Base-by-base conservation (phyloP, 2,329 filamentous ascomycete genomes). In the Albophoma yamanashiensis region DNA sequence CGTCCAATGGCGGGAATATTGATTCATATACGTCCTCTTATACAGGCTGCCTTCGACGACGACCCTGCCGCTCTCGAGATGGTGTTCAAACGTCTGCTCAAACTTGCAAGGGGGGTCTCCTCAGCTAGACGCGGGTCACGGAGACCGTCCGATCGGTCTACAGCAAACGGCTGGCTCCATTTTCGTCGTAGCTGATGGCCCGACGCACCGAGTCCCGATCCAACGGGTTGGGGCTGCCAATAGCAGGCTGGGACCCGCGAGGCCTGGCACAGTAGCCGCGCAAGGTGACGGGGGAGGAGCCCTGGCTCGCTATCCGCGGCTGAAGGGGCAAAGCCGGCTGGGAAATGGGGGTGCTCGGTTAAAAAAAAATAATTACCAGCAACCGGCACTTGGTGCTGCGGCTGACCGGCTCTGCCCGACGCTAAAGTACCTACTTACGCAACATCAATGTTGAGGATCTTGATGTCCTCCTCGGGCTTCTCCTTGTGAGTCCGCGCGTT, bases 391-490 rank as follows among this genome's bases (percentile, higher is more conserved):
- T 55, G 50, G 50, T n/a, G 50, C 50, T 55, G 50, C 31, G 50
- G 50, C 50, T 55, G 50, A 34, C 31, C 50, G 50, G 50, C 31
- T 38, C 20, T 55, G 50, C 50, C 50, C 50, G 20, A 38, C 31
- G 31, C 50, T 15, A 36, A 55, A 36, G 20, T 39, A 22, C 9
- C 34, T 22, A 47, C 36, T 55, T 79, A 84, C 63, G 75, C 68
- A 61, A 85, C 75, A 67, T 86, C 83, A 67, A 99, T 96, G 71
- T 90, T 97, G 61, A 99, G 84, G 66, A 99, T 96, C 76, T 96
- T 97, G 69, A 99, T 92, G 72, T 99, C 94, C 69, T 96, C 92
- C 73, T 96, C 90, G 0, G 94, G 94, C 78, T 93, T 96, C 77
- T 99, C 95, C 79, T 87, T 87, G 73, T 89, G 87, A 4, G 92